Base-by-base conservation (phyloP, 1,284 basidiomycete species). In the Rhodotorula sp. region DNA sequence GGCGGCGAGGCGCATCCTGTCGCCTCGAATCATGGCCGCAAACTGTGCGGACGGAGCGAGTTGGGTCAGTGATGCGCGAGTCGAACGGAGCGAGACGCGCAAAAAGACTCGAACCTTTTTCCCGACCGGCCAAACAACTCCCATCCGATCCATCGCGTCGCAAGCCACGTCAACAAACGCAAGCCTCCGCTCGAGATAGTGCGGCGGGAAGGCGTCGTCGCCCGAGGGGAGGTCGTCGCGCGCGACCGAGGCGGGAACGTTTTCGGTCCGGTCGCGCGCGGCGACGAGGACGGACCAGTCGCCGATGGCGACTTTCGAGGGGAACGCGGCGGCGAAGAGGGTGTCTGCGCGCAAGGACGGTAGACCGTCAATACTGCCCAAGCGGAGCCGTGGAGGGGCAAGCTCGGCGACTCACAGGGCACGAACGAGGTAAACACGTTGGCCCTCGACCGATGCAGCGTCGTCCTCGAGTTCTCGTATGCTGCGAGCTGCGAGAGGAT, bases 141-240 rank as follows among this genome's bases (percentile, higher is more conserved):
- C 74, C n/a, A 71, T 58, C 7, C 74, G 60, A 1, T 73, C 67
- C 65, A 75, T 66, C 32, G 68, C 71, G 11, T 75, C 68, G 63
- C 66, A 73, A 4, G 66, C 52, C 1, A 63, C 51, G 20, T 73
- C 71, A 54, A 71, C 66, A 17, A 68, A 60, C 2, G 53, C 56
- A 46, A 75, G 56, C 6, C 74, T 46, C 24, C 64, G 55, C 19
- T 68, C 64, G 34, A 69, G 66, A 24, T 71, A 62, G 8, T 53
- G 53, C 1, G 66, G 66, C 13, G 71, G 71, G 57, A 75, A 75
- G 1, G 68, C 62, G 57, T 73, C 74, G 71, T 75, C 74, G 24
- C 68, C 71, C 17, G 54, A 57, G 17, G 62, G 68, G n/a, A 73
- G 13, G 36, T 61, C 59, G 36, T 57, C 52, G 8, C 22, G 44